These are phyloP conservation scores for Sanghuangporus baumii DNA, from an alignment of 1,284 basidiomycete genomes.

Conservation along the genomic window DNA sequence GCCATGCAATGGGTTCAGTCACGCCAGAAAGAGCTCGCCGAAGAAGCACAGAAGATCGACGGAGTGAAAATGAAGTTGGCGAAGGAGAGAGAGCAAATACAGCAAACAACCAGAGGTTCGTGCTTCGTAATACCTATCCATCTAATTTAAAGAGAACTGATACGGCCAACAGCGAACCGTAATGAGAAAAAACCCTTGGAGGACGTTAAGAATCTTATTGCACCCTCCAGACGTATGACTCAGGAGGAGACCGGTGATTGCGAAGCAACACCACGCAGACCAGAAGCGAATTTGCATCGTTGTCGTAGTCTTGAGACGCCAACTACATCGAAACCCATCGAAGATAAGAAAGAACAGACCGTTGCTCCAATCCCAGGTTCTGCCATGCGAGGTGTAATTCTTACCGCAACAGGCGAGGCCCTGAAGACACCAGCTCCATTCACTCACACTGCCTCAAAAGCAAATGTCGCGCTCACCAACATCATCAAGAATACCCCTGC, in stretches of 20 bases:
- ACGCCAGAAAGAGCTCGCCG: conserved; percentile 46
- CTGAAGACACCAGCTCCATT: conserved; percentile 60
- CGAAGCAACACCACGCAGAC: conserved; percentile 22
- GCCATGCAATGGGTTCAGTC: conserved; percentile 46
- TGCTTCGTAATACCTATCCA: neutral
- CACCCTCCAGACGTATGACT: conserved; percentile 41
- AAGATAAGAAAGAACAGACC: conserved; percentile 11
- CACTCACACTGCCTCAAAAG: neutral
- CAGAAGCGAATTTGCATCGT: conserved; percentile 23
- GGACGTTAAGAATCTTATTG: conserved; percentile 66
- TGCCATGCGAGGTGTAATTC: conserved; percentile 78
- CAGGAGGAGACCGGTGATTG: conserved; percentile 25
- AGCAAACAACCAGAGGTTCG: conserved; percentile 29
- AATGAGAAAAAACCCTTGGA: conserved; percentile 60
- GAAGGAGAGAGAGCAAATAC: conserved; percentile 36
- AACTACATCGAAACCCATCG: conserved; percentile 20
- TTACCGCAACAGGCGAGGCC: conserved; percentile 67
- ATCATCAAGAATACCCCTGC: conserved; percentile 61
- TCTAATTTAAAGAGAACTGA: neutral
- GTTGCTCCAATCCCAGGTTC: conserved; percentile 39
- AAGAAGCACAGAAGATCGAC: conserved; percentile 47
- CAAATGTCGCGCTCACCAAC: conserved; percentile 45
- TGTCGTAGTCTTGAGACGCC: conserved; percentile 35
- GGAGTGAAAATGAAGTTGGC: conserved; percentile 41
- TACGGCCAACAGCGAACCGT: conserved; percentile 27